Base-by-base conservation (phyloP, 2,329 filamentous ascomycete species). In the Trichophyton rubrum region DNA sequence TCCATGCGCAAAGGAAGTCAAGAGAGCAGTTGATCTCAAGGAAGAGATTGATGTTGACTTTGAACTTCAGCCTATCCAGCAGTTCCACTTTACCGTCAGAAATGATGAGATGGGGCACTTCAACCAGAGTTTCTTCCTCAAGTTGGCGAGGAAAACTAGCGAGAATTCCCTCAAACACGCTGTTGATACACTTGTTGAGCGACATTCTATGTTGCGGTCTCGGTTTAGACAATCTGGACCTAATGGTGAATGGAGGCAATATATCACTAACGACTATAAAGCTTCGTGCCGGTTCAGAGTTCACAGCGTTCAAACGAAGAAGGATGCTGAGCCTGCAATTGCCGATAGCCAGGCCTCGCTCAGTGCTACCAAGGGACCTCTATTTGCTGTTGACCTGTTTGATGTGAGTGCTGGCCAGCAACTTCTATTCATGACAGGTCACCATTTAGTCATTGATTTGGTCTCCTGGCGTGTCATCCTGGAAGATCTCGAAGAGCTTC, bases 371-470 rank as follows among this genome's bases (percentile, higher is more conserved):
- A 65, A 70, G 70, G 64, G 64, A 11, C 64, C 62, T 24, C 27
- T 65, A 7, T 62, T 65, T 30, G 59, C 62, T 59, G 35, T 70
- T 1, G 72, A 74, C 51, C 66, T 75, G 6, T 73, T 74, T 61
- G 67, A 73, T 41, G 62, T 70, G 17, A 65, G 64, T 17, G 62
- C 60, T n/a, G 61, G 63, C 17, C 56, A 63, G 24, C 67, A 68
- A 40, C 59, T 67, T 13, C 53, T 75, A 45, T 67, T 72, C 41
- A 63, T 67, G 38, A 71, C 71, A 9, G 70, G 68, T 8, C 69
- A 74, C 60, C 72, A 74, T 62, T 63, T 73, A 15, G 69, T 74
- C 15, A 62, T 66, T 30, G 63, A 66, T 51, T 40, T 65, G 20
- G 64, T 66, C 6, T 66, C 63, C 0, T 66, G 64, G 64, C 56